phyloP scores from a whole-genome alignment of 2,329 filamentous ascomycete genomes.

The Trichoderma simmonsii region DNA sequence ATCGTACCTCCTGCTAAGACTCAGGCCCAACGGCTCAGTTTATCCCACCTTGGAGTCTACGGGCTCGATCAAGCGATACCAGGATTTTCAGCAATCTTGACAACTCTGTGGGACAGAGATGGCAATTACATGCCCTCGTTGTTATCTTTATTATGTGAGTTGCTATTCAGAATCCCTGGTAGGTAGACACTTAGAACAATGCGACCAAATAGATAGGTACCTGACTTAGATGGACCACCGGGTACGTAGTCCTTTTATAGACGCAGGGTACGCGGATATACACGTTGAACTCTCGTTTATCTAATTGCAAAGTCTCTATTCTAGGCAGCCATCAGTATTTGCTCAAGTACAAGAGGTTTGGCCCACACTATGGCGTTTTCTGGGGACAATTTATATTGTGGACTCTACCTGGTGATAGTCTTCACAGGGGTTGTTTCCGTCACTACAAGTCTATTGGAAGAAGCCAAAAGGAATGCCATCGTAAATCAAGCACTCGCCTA shows the following conservation, averaged over 20 bases:
- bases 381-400: neutral
- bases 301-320: neutral
- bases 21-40: neutral
- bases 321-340: neutral
- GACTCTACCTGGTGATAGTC: neutral
- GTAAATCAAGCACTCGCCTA: neutral
- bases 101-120: neutral
- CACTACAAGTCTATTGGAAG: neutral
- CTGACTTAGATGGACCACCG: neutral
- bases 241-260: neutral
- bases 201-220: neutral
- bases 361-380: neutral
- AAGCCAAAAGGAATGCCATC: neutral
- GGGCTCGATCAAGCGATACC: neutral
- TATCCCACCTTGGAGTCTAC: neutral
- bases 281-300: neutral
- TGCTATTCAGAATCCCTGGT: neutral
- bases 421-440: neutral
- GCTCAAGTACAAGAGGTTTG: neutral
- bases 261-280: neutral
- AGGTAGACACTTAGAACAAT: neutral
- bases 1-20: neutral
- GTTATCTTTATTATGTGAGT: neutral
- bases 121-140: neutral
- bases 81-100: neutral